phyloP scores from a whole-genome alignment of 192 early-diverging fungal species.

The Linnemannia schmuckeri region DNA sequence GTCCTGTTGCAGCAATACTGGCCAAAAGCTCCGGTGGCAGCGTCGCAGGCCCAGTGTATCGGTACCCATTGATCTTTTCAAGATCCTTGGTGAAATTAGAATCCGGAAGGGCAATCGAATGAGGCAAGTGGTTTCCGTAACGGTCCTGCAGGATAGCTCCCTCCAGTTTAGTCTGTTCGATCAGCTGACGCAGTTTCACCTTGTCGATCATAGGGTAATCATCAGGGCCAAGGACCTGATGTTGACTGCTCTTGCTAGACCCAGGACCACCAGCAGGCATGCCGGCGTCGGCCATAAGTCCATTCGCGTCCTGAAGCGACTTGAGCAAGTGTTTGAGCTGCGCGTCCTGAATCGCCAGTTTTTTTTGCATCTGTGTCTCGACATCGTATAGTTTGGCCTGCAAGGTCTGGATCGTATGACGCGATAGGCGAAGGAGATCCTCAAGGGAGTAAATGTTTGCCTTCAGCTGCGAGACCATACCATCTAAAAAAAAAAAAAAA shows the following conservation, averaged over 20 bases:
- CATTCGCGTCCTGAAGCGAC: slow-evolving; percentile 68
- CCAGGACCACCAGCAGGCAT: slow-evolving; percentile 21
- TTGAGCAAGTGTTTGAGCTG: slow-evolving; percentile 76
- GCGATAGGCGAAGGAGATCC: slow-evolving; percentile 81
- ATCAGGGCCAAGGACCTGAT: neutral
- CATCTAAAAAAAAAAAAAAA: slow-evolving; percentile 41
- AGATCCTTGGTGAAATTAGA: slow-evolving; percentile 26
- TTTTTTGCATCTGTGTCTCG: slow-evolving; percentile 75
- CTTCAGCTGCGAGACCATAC: slow-evolving; percentile 76
- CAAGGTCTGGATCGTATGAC: slow-evolving; percentile 79
- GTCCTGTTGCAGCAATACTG: neutral
- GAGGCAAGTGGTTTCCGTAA: slow-evolving; percentile 39
- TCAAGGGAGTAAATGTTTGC: slow-evolving; percentile 76
- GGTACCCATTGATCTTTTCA: slow-evolving; percentile 36
- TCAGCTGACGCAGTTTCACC: slow-evolving; percentile 36
- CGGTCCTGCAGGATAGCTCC: slow-evolving; percentile 44
- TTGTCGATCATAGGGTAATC: slow-evolving; percentile 42
- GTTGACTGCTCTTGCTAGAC: slow-evolving; percentile 2
- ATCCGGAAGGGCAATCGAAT: slow-evolving; percentile 25
- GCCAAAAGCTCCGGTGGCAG: slow-evolving; percentile 18
- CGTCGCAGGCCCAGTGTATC: slow-evolving; percentile 15
- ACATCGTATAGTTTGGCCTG: slow-evolving; percentile 79
- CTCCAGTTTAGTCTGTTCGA: slow-evolving; percentile 56
- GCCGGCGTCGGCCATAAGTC: slow-evolving; percentile 63
- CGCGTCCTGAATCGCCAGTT: slow-evolving; percentile 75